Evolutionary conservation across 1,284 basidiomycete genomes (phyloP), one percentile per base, ranked within the genome.

Genomic region (Calocybe gambosa): DNA sequence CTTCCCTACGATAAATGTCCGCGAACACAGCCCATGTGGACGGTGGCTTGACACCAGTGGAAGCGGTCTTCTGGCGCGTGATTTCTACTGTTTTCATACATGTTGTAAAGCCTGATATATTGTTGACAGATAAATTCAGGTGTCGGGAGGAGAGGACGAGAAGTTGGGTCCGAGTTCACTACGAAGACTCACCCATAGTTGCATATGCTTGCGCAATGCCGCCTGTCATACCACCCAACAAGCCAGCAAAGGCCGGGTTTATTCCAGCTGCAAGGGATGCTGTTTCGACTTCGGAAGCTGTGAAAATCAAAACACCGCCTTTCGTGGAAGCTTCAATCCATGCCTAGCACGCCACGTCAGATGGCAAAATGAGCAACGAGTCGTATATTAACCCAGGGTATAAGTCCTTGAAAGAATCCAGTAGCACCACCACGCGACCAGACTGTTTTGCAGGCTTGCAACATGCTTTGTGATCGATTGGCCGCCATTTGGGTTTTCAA

Each of bases 301-400:
- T 87, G 71, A 99, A 99, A 52, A 99, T 76, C 31, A 99, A 77
- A 31, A 99, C 96, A 45, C 79, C 96, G 43, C 96, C 96, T 65
- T 99, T 99, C 2, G 96, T 99, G 1, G 94, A 97, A 1, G 95
- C 96, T 67, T 99, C 96, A 61, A 99, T 97, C 96, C 96, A 99
- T 21, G 96, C 96, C 92, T 93, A 54, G 39, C 25, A 19, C 33
- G n/a, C 31, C 34, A 43, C 55, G 45, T 58, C 50, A 35, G 37
- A 47, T 8, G 49, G 13, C 26, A 50, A 13, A 42, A 36, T 26
- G n/a, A 44, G 31, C 39, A 19, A 12, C 41, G n/a, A 36, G 21
- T 26, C 18, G 49, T 20, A 29, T 5, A 67, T 81, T 54, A 56
- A 92, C 90, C 95, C 95, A 99, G 59, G 95, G 96, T 64, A 99